Percentiles rank a stretch among this genome's conserved stretches.
phyloP scores from a whole-genome alignment of 768 basidiomycete species.

The Leccinum aurantiacum region DNA sequence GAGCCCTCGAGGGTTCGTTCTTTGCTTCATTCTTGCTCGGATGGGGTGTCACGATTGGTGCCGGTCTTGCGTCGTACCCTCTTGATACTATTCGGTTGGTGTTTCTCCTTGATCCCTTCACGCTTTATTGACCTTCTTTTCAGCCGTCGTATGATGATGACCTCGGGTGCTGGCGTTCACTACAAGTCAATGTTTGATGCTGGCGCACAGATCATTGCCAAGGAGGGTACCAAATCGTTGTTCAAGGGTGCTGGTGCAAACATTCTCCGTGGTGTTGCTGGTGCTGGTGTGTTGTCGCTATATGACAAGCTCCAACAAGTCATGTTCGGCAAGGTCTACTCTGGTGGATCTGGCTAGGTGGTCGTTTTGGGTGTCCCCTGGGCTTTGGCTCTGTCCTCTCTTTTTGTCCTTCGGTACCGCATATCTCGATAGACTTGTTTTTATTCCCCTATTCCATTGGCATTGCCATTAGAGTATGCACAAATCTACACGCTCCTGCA shows the following conservation, averaged over 20 bases:
- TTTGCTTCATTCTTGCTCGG: conserved; percentile 95
- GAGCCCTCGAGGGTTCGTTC: conserved; percentile 94
- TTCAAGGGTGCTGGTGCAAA: conserved; percentile 99
- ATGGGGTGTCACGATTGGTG: conserved; percentile 99
- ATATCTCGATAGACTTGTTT: conserved; percentile 36
- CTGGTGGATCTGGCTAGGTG: conserved; percentile 63
- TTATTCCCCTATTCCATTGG: conserved; percentile 30
- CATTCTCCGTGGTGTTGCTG: conserved; percentile 98
- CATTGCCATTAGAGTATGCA: conserved; percentile 24
- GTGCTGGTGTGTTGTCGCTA: conserved; percentile 98
- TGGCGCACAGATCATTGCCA: conserved; percentile 88
- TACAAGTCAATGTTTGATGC: conserved; percentile 99
- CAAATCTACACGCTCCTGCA: conserved; percentile 24
- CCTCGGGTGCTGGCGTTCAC: conserved; percentile 91
- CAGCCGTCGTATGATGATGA: conserved; percentile 99
- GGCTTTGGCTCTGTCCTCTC: conserved; percentile 35
- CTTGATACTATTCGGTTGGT: conserved; percentile 83
- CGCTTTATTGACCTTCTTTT: conserved; percentile 20
- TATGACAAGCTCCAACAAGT: conserved; percentile 98
- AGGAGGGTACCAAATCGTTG: conserved; percentile 93
- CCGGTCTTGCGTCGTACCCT: conserved; percentile 97
- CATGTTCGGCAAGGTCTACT: conserved; percentile 99
- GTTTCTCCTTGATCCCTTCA: neutral
- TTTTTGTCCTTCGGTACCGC: conserved; percentile 16
- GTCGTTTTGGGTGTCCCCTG: conserved; percentile 15